A percentile compares a stretch with the other conserved stretches of the same genome.
Evolutionary conservation across 192 early-diverging fungal genomes (phyloP).

Genomic region (Backusella mclennaniae): DNA sequence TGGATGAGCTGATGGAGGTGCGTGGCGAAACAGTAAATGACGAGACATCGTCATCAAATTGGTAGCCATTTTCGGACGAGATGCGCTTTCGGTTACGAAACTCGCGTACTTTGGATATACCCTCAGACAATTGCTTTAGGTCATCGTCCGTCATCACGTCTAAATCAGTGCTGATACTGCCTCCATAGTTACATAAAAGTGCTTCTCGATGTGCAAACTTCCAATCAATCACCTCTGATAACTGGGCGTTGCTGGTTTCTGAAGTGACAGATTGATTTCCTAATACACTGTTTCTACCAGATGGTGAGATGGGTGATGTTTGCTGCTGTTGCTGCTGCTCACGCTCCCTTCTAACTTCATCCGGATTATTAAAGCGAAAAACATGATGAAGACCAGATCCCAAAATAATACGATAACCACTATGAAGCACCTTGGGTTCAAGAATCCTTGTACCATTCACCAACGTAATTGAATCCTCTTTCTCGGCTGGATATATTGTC

Average conservation of each 20-base stretch:
- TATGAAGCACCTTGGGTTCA: slow-evolving; percentile 54
- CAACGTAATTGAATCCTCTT: slow-evolving; percentile 53
- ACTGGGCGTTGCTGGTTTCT: slow-evolving; percentile 29
- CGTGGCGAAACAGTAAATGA: slow-evolving; percentile 8
- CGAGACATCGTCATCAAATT: slow-evolving; percentile 22
- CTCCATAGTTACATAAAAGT: slow-evolving; percentile 39
- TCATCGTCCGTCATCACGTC: slow-evolving; percentile 54
- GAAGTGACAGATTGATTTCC: slow-evolving; percentile 20
- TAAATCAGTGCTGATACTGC: slow-evolving; percentile 32
- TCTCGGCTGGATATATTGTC: slow-evolving; percentile 52
- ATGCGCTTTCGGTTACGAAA: slow-evolving; percentile 39
- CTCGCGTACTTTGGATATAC: slow-evolving; percentile 47
- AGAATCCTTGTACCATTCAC: slow-evolving; percentile 75
- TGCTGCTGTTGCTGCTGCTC: slow-evolving; percentile 19
- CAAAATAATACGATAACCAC: slow-evolving; percentile 77
- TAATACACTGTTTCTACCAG: not conserved
- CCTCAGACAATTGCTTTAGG: slow-evolving; percentile 51
- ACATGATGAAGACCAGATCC: slow-evolving; percentile 68
- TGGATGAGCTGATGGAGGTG: slow-evolving; percentile 10
- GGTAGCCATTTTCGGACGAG: slow-evolving; percentile 30
- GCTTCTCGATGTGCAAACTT: slow-evolving; percentile 71
- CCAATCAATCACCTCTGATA: slow-evolving; percentile 64
- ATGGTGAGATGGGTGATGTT: not conserved
- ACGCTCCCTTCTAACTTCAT: slow-evolving; percentile 69
- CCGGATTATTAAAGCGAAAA: slow-evolving; percentile 83